Evolutionary conservation across 441 rosid genomes (phyloP), one percentile per base, ranked within the genome.

Genomic region (Raphanus hybrid): DNA sequence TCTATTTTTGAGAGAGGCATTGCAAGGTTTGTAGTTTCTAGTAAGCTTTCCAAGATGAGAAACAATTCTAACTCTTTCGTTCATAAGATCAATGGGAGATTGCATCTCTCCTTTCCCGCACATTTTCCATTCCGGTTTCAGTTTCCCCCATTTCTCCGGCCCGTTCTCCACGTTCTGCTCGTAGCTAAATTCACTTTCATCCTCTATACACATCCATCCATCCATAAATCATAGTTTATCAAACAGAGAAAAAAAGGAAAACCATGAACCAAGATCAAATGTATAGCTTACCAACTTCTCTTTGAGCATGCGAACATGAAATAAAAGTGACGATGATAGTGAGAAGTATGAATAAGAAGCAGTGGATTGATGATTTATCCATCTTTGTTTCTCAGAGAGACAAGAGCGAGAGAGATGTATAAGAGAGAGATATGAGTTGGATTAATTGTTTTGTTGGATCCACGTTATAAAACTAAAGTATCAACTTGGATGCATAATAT

Each of bases 51-150:
- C 88, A 14, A 89, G 71, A 71, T 83, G 76, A 27, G 89, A 80
- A 29, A 88, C 90, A 15, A 87, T 11, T 54, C 75, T 23, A 72
- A 93, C 94, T 70, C 90, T 89, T 59, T 89, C 76, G 16, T 78
- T 62, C 64, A 73, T 57, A 34, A 93, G 74, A 81, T 91, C 96
- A 55, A 91, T 86, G 0, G 97, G 98, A 52, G 98, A 93, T 73
- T 93, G 96, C 92, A 90, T 87, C 1, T 79, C 32, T 81, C 98
- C 98, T 39, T 84, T 84, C 60, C 84, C 78, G n/a, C 98, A 93
- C 5, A 67, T 15, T 48, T 78, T 14, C 97, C 98, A 93, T n/a
- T 93, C 89, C 3, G 81, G 79, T 55, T 83, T 89, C 35, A 91
- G 54, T 54, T 82, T 81, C 58, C 98, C 97, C 98, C 98, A 93